These are phyloP conservation scores for Fusarium metavorans DNA, from an alignment of 2,329 filamentous ascomycete genomes.

Conservation along the genomic window DNA sequence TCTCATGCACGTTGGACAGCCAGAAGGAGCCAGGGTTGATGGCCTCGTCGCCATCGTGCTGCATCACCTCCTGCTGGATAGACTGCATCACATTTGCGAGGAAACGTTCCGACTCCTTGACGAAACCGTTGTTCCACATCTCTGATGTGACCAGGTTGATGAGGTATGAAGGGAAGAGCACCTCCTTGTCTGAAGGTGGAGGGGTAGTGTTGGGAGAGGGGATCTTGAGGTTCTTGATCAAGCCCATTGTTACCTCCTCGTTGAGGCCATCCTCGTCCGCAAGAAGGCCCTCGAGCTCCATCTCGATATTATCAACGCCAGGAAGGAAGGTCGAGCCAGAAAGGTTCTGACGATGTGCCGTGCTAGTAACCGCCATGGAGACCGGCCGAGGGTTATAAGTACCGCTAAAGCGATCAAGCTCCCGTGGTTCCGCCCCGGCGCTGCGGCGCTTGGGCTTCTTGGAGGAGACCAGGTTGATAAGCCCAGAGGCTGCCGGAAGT, in stretches of 20 bases:
- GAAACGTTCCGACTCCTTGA: constrained; percentile 99
- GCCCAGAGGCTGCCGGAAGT: constrained; percentile 73
- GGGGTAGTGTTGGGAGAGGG: constrained; percentile 88
- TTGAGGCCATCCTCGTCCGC: constrained; percentile 96
- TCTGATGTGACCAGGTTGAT: constrained; percentile 99
- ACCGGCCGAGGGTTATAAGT: constrained; percentile 95
- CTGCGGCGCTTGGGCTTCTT: constrained; percentile 98
- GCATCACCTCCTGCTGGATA: constrained; percentile 99
- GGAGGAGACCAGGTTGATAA: constrained; percentile 96
- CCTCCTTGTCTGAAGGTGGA: constrained; percentile 96
- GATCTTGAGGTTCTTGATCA: constrained; percentile 97
- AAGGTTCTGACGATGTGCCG: constrained; percentile 76
- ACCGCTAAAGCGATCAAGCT: constrained; percentile 89
- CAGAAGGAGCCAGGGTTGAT: constrained; percentile 98
- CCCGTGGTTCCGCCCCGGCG: constrained; percentile 86
- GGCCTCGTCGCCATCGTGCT: constrained; percentile 96
- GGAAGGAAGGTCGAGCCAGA: constrained; percentile 83
- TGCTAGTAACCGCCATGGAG: constrained; percentile 87
- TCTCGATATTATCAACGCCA: constrained; percentile 89
- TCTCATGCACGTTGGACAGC: constrained; percentile 99
- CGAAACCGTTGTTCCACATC: constrained; percentile 99
- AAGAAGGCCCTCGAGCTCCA: constrained; percentile 92
- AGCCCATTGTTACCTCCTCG: constrained; percentile 94
- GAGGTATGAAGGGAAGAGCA: constrained; percentile 97
- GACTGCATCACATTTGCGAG: constrained; percentile 99